These are phyloP conservation scores for Backusella mclennaniae DNA, from an alignment of 192 early-diverging fungal species.

Conservation along the genomic window DNA sequence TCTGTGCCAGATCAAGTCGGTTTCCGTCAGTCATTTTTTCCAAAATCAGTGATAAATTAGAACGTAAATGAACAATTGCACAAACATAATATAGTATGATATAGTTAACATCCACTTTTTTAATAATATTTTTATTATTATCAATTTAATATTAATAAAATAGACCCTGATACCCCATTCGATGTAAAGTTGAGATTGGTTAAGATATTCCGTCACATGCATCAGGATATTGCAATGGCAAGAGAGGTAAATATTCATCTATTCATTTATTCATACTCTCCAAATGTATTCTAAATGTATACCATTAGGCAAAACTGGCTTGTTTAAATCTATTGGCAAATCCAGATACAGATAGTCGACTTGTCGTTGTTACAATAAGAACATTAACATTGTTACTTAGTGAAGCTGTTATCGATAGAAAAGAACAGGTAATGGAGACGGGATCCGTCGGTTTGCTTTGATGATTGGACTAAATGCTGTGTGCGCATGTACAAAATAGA, in stretches of 20 bases:
- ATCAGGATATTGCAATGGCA: slow-evolving; percentile 40
- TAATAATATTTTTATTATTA: background rate
- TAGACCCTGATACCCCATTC: slow-evolving; percentile 32
- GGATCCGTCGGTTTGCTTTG: no score
- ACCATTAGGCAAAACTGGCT: slow-evolving; percentile 36
- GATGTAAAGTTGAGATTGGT: slow-evolving; percentile 35
- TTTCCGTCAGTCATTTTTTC: slow-evolving; percentile 45
- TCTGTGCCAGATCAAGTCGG: slow-evolving; percentile 43
- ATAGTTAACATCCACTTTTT: background rate
- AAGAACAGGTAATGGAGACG: slow-evolving; percentile 30
- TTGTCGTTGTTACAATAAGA: slow-evolving; percentile 38
- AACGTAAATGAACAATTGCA: slow-evolving; percentile 11
- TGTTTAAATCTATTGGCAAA: slow-evolving; percentile 41
- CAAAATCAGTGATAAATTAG: slow-evolving; percentile 28
- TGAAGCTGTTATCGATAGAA: slow-evolving; percentile 39
- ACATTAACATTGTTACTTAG: slow-evolving; percentile 40
- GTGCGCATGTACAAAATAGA: background rate
- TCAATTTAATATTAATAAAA: background rate
- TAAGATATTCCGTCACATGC: slow-evolving; percentile 53
- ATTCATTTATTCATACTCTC: no score
- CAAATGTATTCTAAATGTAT: no score
- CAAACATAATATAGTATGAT: background rate
- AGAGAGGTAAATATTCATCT: slow-evolving; percentile 28
- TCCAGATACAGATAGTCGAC: slow-evolving; percentile 23
- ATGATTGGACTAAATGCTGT: background rate